Evolutionary conservation across 2,329 filamentous ascomycete genomes (phyloP).

Genomic region (Pleoardoris graminearum): DNA sequence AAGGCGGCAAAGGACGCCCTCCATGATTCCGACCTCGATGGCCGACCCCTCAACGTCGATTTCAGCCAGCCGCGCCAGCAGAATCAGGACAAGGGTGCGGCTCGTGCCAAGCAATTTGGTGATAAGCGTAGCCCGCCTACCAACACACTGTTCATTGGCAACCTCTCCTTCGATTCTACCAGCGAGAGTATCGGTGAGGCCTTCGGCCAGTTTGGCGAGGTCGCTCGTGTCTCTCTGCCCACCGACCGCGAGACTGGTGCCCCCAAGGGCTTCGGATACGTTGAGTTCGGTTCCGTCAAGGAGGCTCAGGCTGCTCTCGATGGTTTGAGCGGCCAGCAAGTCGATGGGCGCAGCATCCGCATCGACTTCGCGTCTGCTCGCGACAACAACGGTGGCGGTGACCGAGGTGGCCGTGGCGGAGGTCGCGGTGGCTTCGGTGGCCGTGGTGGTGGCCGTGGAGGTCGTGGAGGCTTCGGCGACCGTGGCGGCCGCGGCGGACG

Average conservation of each 20-base stretch:
- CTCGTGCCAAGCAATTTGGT: conserved; percentile 70
- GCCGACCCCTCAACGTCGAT: conserved; percentile 76
- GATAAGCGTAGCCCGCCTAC: conserved; percentile 78
- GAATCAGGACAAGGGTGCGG: conserved; percentile 50
- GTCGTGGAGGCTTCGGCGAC: conserved; percentile 56
- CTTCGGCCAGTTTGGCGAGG: conserved; percentile 71
- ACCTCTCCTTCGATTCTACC: conserved; percentile 81
- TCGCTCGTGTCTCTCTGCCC: conserved; percentile 82
- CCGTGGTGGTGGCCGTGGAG: conserved; percentile 53
- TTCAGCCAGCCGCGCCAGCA: conserved; percentile 67
- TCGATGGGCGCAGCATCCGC: conserved; percentile 74
- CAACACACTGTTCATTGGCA: conserved; percentile 89
- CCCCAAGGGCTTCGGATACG: conserved; percentile 91
- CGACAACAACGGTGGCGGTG: conserved; percentile 59
- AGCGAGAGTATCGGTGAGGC: conserved; percentile 74
- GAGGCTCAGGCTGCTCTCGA: conserved; percentile 78
- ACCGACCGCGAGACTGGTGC: conserved; percentile 83
- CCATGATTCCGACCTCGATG: conserved; percentile 74
- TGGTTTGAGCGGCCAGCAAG: conserved; percentile 69
- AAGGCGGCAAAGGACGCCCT: conserved; percentile 73
- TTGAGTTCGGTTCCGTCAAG: conserved; percentile 79
- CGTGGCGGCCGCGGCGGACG: conserved; percentile 53
- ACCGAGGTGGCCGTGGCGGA: conserved; percentile 57
- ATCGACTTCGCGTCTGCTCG: conserved; percentile 80
- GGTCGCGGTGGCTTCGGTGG: conserved; percentile 56